phyloP scores from a whole-genome alignment of 148 eudicot genomes.

The Fagopyrum tataricum region DNA sequence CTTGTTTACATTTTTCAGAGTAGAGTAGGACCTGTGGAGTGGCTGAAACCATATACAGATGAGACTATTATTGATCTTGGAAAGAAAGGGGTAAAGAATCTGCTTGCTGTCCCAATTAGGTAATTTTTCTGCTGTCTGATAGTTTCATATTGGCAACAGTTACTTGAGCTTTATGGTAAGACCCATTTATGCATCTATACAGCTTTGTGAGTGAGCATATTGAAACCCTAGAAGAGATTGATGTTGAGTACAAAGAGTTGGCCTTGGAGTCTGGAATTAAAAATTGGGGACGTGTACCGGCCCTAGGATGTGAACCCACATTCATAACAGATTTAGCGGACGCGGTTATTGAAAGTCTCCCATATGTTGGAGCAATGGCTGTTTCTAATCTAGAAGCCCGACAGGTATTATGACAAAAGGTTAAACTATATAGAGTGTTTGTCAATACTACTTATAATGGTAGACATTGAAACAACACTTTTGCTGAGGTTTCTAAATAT shows the following conservation, averaged over 20 bases:
- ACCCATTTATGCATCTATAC: constrained; percentile 15
- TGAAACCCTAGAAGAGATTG: constrained; percentile 95
- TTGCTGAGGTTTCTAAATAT: too few relatives aligned
- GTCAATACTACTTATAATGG: too few relatives aligned
- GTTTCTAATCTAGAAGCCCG: constrained; percentile 95
- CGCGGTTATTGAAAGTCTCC: constrained; percentile 99
- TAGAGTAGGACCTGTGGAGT: constrained; percentile 98
- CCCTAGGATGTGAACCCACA: constrained; percentile 79
- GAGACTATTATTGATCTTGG: constrained; percentile 88
- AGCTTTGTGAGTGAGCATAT: constrained; percentile 99
- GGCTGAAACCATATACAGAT: constrained; percentile 98
- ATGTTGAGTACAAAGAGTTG: constrained; percentile 91
- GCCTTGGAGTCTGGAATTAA: constrained; percentile 83
- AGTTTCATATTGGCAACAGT: background rate
- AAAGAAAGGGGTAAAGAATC: constrained; percentile 80
- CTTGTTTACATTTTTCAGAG: constrained; percentile 41
- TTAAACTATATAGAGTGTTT: too few relatives aligned
- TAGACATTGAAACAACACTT: background rate
- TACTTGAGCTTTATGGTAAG: background rate
- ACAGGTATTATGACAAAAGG: too few relatives aligned
- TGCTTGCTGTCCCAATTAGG: constrained; percentile 97
- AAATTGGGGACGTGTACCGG: constrained; percentile 98
- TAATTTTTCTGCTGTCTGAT: constrained; percentile 16
- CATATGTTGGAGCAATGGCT: constrained; percentile 99
- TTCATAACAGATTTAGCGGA: constrained; percentile 91